Evolutionary conservation across 2,329 filamentous ascomycete species (phyloP).

Genomic region (Didymella keratinophila): DNA sequence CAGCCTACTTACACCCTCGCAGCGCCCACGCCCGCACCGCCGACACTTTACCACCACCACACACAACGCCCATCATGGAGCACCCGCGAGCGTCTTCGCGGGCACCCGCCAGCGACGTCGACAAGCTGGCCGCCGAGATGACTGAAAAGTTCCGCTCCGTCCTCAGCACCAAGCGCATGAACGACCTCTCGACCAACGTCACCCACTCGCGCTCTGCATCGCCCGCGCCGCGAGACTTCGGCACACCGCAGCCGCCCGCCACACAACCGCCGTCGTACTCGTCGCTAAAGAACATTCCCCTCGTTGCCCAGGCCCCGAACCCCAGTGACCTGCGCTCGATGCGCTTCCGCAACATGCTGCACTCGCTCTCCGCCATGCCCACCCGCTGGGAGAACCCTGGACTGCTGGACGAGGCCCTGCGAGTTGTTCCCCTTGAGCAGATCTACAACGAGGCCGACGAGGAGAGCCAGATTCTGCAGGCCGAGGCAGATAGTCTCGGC

Average conservation of each 20-base stretch:
- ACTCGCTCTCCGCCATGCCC: slow-evolving; percentile 86
- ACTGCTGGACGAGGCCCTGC: slow-evolving; percentile 87
- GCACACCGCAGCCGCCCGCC: slow-evolving; percentile 48
- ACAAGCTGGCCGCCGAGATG: slow-evolving; percentile 71
- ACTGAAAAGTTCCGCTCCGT: slow-evolving; percentile 86
- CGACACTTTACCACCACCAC: slow-evolving; percentile 21
- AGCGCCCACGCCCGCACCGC: slow-evolving; percentile 21
- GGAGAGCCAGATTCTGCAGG: slow-evolving; percentile 85
- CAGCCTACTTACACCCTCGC: slow-evolving; percentile 18
- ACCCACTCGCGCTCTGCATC: slow-evolving; percentile 67
- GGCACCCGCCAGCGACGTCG: slow-evolving; percentile 40
- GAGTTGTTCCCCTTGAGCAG: slow-evolving; percentile 84
- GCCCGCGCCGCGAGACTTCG: slow-evolving; percentile 60
- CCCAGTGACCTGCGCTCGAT: slow-evolving; percentile 64
- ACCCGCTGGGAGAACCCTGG: slow-evolving; percentile 97
- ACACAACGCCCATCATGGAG: slow-evolving; percentile 43
- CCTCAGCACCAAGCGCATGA: slow-evolving; percentile 85
- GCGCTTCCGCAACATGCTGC: slow-evolving; percentile 72
- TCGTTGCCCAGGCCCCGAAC: slow-evolving; percentile 75
- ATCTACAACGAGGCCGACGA: slow-evolving; percentile 96
- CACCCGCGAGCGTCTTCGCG: slow-evolving; percentile 43
- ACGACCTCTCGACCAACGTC: slow-evolving; percentile 71
- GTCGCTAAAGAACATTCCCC: slow-evolving; percentile 69
- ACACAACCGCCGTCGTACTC: slow-evolving; percentile 65
- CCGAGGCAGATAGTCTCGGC: slow-evolving; percentile 86